Base-by-base conservation (phyloP, 495 filamentous ascomycete species). In the Elasticomyces elasticus region DNA sequence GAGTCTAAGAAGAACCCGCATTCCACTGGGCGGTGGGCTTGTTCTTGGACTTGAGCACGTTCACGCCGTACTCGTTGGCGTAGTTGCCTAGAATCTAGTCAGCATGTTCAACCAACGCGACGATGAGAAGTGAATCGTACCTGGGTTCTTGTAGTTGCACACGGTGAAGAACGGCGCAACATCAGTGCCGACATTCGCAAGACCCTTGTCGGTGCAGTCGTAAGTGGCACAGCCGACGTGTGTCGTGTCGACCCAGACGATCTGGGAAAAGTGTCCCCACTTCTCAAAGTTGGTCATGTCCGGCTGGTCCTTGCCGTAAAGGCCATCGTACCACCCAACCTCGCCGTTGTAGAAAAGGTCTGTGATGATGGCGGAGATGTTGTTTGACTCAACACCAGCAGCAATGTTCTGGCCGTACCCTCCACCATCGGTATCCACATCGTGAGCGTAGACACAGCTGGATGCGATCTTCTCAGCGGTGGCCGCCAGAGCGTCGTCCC, bases 401-500 rank as follows among this genome's bases (percentile, higher is more conserved):
- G 76, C 86, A 44, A 95, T 82, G 78, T 95, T 95, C 71, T 95
- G 89, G 47, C 89, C 89, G 61, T 92, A 91, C 38, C 75, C 75
- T 49, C 79, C 79, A 38, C 76, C 79, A 57, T 76, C 75, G 15
- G 76, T 86, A 72, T 80, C 90, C 85, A 78, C 78, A 64, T 89
- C 78, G 64, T 95, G 89, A 35, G 68, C 67, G 60, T 91, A 95
- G 9, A 74, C 65, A 71, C 91, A 97, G 23, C 60, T 72, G 6
- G 64, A 55, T 54, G 79, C 80, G 20, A 59, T 60, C 10, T 46
- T 55, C 17, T 17, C 12, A 51, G 92, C 89, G 40, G 73, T 84
- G n/a, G 64, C 53, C 35, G 82, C 83, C 37, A 88, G 74, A 44
- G 70, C 68, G 4, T 72, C 65, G 56, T 79, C 74, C 81, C 84